phyloP scores from a whole-genome alignment of 2,329 filamentous ascomycete species.

The Alternaria viburni region DNA sequence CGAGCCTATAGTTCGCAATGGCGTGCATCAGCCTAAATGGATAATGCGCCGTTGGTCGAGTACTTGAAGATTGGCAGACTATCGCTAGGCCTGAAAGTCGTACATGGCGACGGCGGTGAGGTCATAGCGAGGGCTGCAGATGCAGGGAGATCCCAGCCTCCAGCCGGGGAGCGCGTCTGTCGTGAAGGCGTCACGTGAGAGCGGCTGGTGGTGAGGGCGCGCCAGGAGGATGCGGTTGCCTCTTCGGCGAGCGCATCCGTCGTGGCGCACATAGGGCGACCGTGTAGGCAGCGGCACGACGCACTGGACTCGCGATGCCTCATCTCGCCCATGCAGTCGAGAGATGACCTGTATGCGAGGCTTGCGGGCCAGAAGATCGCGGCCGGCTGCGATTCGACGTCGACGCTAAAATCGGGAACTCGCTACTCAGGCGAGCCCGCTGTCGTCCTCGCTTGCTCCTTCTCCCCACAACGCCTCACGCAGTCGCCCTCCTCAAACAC shows the following conservation, averaged over 20 bases:
- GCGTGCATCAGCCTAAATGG: constrained; percentile 42
- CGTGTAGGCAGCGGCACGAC: neutral
- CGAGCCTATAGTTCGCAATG: constrained; percentile 22
- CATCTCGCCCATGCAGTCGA: constrained; percentile 33
- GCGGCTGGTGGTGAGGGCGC: constrained; percentile 3
- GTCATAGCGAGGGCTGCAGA: constrained; percentile 19
- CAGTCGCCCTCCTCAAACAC: neutral
- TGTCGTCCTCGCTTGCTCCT: constrained; percentile 19
- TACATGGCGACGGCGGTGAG: constrained; percentile 15
- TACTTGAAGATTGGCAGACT: constrained; percentile 25
- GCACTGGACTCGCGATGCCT: constrained; percentile 13
- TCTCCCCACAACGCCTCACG: constrained; percentile 10
- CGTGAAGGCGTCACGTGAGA: constrained; percentile 19
- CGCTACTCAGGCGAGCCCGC: constrained; percentile 5
- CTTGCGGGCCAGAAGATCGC: constrained; percentile 37
- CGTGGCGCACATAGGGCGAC: constrained; percentile 8
- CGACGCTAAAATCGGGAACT: constrained; percentile 22
- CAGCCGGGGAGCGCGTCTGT: constrained; percentile 9
- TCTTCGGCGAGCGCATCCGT: constrained; percentile 9
- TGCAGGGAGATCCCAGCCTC: constrained; percentile 19
- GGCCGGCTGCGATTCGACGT: constrained; percentile 23
- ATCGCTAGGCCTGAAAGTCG: constrained; percentile 18
- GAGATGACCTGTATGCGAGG: constrained; percentile 33
- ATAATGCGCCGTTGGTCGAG: constrained; percentile 35
- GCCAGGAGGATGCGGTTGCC: neutral